Base-by-base conservation (phyloP, 2,329 filamentous ascomycete genomes). In the Fusarium sp. region DNA sequence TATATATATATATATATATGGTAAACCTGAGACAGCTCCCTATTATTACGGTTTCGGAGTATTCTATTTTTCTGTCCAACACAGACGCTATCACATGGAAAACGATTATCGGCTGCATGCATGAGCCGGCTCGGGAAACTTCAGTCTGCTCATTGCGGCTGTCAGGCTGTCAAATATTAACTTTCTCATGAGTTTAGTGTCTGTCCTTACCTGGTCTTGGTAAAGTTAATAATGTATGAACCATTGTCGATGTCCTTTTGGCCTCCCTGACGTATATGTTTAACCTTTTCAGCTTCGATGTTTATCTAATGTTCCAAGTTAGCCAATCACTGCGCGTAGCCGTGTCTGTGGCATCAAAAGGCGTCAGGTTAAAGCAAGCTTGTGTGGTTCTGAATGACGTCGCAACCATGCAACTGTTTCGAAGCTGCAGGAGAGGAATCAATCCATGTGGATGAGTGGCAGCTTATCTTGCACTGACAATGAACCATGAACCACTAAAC, bases 321-420 rank as follows among this genome's bases (percentile, higher is more conserved):
- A 39, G 16, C 67, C 52, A 67, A 68, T 71, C 59, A 68, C 20
- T 37, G 53, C 8, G 56, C 29, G 37, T 53, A 29, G 10, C 49
- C 44, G 37, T 50, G 63, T 55, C 44, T 63, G 47, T 54, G 42
- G 37, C 57, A 49, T 48, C 55, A 56, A 57, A 54, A 57, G 59
- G 48, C 31, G 38, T 46, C 58, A 47, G 52, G 50, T 43, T 38
- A 72, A 74, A 74, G 52, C 72, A 75, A 72, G 72, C 67, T 70
- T 64, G 35, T 49, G 49, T 35, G 18, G 47, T 57, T 46, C 52
- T 66, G 57, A 55, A 75, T 75, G 73, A 75, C 73, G 73, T 75
- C 71, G 68, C 47, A 48, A 29, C 47, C 54, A 65, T 48, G 67
- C 59, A 59, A 42, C 50, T 69, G 68, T 71, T 71, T 69, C 64